Conservation (phyloP, 2,329 filamentous ascomycete species). For the Rhinocladiella similis region DNA sequence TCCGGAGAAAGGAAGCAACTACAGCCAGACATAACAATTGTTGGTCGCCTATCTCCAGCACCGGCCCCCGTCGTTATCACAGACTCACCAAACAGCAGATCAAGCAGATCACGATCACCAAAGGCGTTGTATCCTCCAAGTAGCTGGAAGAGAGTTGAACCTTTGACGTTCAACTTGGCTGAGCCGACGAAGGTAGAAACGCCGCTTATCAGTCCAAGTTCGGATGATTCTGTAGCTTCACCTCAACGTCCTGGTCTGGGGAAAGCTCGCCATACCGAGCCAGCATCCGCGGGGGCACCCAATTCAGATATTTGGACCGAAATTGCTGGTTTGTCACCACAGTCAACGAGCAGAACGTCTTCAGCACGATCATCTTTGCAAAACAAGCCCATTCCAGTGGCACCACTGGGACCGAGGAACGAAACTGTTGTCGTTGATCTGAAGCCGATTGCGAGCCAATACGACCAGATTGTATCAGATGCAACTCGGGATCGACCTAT, state of each 20-base stretch:
- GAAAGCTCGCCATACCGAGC: neutral
- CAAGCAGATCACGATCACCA: neutral
- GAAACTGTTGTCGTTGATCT: too few species aligned
- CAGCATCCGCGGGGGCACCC: neutral
- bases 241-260: neutral
- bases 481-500: neutral
- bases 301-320: neutral
- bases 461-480: neutral
- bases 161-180: neutral
- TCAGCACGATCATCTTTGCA: neutral
- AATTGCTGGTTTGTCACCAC: neutral
- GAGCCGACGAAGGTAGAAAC: neutral
- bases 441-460: too few species aligned
- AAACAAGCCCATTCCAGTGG: neutral
- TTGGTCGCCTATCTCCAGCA: neutral
- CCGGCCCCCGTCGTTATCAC: neutral
- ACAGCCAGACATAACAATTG: neutral
- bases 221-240: neutral
- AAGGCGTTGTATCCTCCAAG: constrained; percentile 16
- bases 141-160: constrained; percentile 14
- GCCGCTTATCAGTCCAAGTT: neutral
- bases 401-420: neutral
- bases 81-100: neutral
- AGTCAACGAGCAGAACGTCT: neutral
- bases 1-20: neutral